Conservation (phyloP, 2,329 filamentous ascomycete genomes). For the Venturia aucupariae region DNA sequence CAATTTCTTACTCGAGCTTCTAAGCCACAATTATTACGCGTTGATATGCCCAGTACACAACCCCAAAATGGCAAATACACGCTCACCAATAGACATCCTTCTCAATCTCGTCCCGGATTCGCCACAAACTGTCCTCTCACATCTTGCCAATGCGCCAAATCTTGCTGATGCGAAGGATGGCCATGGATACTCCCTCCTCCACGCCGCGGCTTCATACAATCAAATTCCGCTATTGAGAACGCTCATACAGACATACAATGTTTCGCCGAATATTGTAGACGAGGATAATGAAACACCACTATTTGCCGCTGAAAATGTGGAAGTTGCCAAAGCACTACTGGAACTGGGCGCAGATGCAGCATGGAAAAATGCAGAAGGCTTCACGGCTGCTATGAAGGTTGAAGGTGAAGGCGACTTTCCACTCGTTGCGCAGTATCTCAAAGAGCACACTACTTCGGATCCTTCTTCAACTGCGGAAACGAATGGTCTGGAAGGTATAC, state of each 20-base stretch:
- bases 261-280: conserved; percentile 72
- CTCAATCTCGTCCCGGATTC: conserved; percentile 66
- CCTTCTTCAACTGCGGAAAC: conserved; percentile 20
- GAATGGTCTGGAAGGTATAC: conserved; percentile 13
- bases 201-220: conserved; percentile 88
- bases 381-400: conserved; percentile 75
- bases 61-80: conserved; percentile 9
- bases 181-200: conserved; percentile 88
- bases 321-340: conserved; percentile 68
- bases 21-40: neutral
- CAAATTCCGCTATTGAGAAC: conserved; percentile 70
- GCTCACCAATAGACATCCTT: conserved; percentile 28
- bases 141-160: conserved; percentile 63
- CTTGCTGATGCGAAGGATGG: conserved; percentile 75
- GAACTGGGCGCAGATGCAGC: conserved; percentile 63
- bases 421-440: conserved; percentile 63
- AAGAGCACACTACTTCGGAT: conserved; percentile 19
- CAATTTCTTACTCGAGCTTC: neutral
- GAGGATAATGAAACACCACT: conserved; percentile 92
- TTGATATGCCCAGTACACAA: neutral
- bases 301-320: conserved; percentile 77
- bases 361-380: conserved; percentile 61
- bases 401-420: conserved; percentile 69
- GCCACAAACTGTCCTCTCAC: conserved; percentile 59
- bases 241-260: conserved; percentile 66